Evolutionary conservation across 805 yeast genomes (phyloP).

Genomic region (Schwanniomyces pseudopolymorphus): DNA sequence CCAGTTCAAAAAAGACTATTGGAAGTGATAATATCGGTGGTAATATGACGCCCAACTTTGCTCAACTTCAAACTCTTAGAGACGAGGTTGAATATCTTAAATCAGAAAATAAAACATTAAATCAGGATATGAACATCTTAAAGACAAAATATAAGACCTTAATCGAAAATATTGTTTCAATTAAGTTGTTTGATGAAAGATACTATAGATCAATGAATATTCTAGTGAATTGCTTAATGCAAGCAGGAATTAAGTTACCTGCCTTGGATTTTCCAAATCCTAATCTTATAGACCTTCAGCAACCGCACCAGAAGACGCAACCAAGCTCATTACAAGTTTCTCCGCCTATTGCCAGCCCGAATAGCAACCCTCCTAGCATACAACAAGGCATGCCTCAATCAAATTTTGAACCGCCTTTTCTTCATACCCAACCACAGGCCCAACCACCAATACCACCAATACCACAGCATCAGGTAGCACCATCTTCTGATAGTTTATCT

Average conservation of each 20-base stretch:
- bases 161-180: conserved; percentile 57
- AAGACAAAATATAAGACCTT: conserved; percentile 63
- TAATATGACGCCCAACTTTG: conserved; percentile 5
- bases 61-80: conserved; percentile 20
- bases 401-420: conserved; percentile 3
- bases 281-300: conserved; percentile 12
- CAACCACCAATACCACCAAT: conserved; percentile 5
- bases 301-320: conserved; percentile 2
- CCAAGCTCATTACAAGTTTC: conserved; percentile 8
- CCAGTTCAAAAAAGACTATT: conserved; percentile 48
- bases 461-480: conserved; percentile 5
- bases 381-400: not conserved
- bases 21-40: not conserved
- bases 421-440: not conserved
- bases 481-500: conserved; percentile 10
- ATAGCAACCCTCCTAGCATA: conserved; percentile 3
- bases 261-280: conserved; percentile 56
- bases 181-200: conserved; percentile 58
- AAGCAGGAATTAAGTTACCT: conserved; percentile 69
- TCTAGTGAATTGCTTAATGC: conserved; percentile 49
- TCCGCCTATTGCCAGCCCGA: conserved; percentile 8
- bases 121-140: conserved; percentile 38
- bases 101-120: conserved; percentile 30
- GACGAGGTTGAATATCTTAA: conserved; percentile 33
- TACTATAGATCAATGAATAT: conserved; percentile 51